Percentiles rank a stretch among this genome's conserved stretches.
Conservation (phyloP, 805 yeast genomes). For the Metschnikowia shivogae region DNA sequence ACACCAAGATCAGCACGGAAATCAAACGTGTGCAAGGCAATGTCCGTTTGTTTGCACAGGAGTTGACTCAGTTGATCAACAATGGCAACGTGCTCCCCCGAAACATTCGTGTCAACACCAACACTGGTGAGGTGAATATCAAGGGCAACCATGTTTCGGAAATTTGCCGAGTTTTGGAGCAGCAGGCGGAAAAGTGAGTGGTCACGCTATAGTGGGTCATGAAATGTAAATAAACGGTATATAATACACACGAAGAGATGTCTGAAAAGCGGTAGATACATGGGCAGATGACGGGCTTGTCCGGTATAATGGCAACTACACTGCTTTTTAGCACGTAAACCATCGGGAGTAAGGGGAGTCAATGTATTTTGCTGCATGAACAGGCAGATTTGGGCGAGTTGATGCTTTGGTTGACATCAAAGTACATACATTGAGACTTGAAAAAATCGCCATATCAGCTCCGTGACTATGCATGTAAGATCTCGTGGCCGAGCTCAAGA, state of each 20-base stretch:
- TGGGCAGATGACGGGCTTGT: too few species aligned
- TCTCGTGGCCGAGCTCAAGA: conserved; percentile 21
- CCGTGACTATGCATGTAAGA: neutral
- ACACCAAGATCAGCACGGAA: conserved; percentile 67
- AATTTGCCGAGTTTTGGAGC: conserved; percentile 27
- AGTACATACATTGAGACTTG: too few species aligned
- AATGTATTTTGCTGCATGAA: too few species aligned
- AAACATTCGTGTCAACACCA: conserved; percentile 30
- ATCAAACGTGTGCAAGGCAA: conserved; percentile 70
- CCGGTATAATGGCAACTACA: too few species aligned
- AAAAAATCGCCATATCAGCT: too few species aligned
- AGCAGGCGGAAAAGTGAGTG: conserved; percentile 1
- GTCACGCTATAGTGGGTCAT: neutral
- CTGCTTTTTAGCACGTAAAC: too few species aligned
- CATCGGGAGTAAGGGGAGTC: too few species aligned
- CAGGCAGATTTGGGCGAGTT: too few species aligned
- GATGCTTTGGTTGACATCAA: too few species aligned
- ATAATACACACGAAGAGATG: too few species aligned
- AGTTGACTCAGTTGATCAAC: conserved; percentile 43
- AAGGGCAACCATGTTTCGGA: conserved; percentile 37
- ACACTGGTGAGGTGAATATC: conserved; percentile 35
- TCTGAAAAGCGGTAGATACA: too few species aligned
- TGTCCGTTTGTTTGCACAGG: conserved; percentile 59
- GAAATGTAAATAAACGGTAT: neutral
- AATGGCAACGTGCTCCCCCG: conserved; percentile 24